Conservation (phyloP, 768 basidiomycete genomes). For the Gautieria morchelliformis region DNA sequence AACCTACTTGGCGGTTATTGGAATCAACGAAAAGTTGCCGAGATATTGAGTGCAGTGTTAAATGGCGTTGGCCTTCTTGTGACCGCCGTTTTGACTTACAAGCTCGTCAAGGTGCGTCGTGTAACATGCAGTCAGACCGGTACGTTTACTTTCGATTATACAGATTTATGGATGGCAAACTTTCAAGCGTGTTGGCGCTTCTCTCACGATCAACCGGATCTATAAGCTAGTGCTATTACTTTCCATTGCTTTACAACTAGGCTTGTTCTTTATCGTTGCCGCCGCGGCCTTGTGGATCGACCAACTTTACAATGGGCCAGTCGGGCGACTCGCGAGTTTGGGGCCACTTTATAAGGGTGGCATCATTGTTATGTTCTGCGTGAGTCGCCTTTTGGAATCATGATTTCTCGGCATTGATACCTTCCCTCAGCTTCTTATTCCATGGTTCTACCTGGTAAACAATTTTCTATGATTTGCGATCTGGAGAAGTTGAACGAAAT, state of each 20-base stretch:
- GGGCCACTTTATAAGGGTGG: slow-evolving; percentile 43
- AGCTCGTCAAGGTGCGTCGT: slow-evolving; percentile 52
- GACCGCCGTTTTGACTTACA: slow-evolving; percentile 62
- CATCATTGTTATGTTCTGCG: slow-evolving; percentile 46
- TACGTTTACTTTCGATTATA: not conserved
- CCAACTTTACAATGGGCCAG: slow-evolving; percentile 57
- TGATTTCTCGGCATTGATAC: not conserved
- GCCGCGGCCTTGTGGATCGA: slow-evolving; percentile 72
- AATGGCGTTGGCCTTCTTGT: slow-evolving; percentile 52
- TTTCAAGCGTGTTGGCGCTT: slow-evolving; percentile 78
- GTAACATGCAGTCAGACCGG: not conserved
- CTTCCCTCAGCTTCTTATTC: slow-evolving; percentile 42
- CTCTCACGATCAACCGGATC: slow-evolving; percentile 57
- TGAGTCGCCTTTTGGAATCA: slow-evolving; percentile 27
- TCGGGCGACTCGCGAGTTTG: slow-evolving; percentile 41
- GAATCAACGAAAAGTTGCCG: slow-evolving; percentile 46
- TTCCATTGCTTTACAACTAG: slow-evolving; percentile 67
- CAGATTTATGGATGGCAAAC: slow-evolving; percentile 80
- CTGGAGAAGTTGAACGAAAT: not conserved
- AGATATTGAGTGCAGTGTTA: slow-evolving; percentile 52
- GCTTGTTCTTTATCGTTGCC: slow-evolving; percentile 65
- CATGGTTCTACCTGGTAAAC: slow-evolving; percentile 55
- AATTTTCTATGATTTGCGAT: not conserved
- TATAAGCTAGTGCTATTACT: slow-evolving; percentile 65
- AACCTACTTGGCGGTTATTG: slow-evolving; percentile 59